These are phyloP conservation scores for Hymenoscyphus scutula DNA, from an alignment of 2,329 filamentous ascomycete species.

Conservation along the genomic window DNA sequence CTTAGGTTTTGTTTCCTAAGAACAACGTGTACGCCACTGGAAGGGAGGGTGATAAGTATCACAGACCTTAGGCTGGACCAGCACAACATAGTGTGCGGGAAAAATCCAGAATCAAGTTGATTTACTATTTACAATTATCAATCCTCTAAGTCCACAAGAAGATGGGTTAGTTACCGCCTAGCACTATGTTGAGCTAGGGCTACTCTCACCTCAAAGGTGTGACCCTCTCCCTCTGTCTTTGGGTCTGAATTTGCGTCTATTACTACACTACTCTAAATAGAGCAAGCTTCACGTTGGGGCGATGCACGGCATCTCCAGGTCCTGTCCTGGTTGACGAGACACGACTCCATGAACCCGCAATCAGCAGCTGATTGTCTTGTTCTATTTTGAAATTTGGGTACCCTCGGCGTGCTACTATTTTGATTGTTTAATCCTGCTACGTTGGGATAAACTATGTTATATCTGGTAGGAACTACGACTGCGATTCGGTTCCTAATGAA, in stretches of 20 bases:
- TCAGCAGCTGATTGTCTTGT: not conserved
- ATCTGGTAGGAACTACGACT: not conserved
- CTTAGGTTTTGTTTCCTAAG: not conserved
- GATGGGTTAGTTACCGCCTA: not conserved
- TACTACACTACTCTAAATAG: not conserved
- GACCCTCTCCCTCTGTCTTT: not conserved
- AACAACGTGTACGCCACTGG: not conserved
- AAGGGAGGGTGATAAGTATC: not conserved
- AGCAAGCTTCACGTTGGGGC: not conserved
- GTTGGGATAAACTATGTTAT: too few relatives aligned
- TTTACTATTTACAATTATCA: not conserved
- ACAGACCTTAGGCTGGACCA: not conserved
- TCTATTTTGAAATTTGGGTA: not conserved
- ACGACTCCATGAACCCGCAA: not conserved
- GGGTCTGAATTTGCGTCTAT: not conserved
- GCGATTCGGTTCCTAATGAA: too few relatives aligned
- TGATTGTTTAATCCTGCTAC: too few relatives aligned
- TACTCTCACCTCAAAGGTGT: not conserved
- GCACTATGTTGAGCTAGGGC: not conserved
- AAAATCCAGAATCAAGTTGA: not conserved
- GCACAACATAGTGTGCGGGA: not conserved
- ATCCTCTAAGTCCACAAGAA: not conserved
- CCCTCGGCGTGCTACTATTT: not conserved
- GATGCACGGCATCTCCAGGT: not conserved
- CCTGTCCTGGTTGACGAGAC: not conserved